Percentiles rank a stretch among this genome's conserved stretches.
These are phyloP conservation scores for Thielaviopsis punctulata DNA, from an alignment of 2,329 filamentous ascomycete species.

Conservation along the genomic window DNA sequence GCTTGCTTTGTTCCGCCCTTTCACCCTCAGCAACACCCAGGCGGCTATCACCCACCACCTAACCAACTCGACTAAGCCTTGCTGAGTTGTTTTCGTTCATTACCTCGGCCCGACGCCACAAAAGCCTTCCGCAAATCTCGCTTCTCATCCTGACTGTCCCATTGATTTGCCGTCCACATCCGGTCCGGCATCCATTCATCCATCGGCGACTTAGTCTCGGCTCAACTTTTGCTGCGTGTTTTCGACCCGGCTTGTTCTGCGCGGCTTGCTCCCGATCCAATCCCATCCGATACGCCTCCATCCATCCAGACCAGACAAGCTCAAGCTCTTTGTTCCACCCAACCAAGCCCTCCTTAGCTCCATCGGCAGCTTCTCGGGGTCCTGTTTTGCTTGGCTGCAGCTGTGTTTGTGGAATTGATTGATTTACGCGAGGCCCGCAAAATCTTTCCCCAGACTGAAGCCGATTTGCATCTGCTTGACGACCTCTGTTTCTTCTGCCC, in stretches of 20 bases:
- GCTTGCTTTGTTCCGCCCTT: not conserved
- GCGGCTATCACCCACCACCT: not conserved
- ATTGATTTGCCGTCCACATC: not conserved
- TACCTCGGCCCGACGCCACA: conserved; percentile 4
- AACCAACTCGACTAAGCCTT: not conserved
- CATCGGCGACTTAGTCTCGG: not conserved
- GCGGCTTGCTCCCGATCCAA: not conserved
- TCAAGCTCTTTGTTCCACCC: not conserved
- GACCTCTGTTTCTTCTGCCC: no score
- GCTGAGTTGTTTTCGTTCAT: not conserved
- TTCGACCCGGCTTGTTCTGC: no score
- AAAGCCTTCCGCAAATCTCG: not conserved
- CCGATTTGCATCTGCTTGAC: no score
- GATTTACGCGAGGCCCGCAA: not conserved
- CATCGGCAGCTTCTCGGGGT: not conserved
- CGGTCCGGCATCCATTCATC: not conserved
- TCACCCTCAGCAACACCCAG: no score
- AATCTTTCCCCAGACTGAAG: not conserved
- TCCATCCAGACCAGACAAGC: no score
- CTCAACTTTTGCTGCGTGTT: not conserved
- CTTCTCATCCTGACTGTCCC: not conserved
- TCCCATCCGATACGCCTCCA: no score
- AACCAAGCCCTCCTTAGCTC: not conserved
- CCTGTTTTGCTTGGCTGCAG: not conserved
- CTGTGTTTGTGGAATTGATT: not conserved